Base-by-base conservation (phyloP, 2,329 filamentous ascomycete species). In the Alternaria sp. region DNA sequence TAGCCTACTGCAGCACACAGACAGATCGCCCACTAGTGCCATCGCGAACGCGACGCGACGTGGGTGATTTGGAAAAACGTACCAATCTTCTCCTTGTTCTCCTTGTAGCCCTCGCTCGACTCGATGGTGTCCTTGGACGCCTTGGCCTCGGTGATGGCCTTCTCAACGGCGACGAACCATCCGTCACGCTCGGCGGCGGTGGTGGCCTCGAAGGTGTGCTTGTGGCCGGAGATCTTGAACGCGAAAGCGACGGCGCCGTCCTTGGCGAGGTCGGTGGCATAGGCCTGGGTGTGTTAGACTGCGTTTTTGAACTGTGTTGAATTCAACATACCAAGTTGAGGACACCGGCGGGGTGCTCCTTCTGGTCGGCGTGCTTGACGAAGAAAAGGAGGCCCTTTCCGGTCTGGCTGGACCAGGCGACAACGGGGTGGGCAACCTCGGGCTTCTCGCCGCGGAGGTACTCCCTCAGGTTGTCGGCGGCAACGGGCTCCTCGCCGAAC, bases 321-420 rank as follows among this genome's bases (percentile, higher is more conserved):
- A 28, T 19, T 17, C 30, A 30, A 58, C 91, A 77, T 87, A 97
- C 93, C 80, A 97, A 84, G 82, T 93, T 92, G 81, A 98, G 90
- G 74, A 96, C 90, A 76, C 93, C 91, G 72, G 89, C 86, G 65
- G 95, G 94, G 63, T 87, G 87, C 69, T 88, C 85, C 89, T 96
- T 97, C 83, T 97, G 91, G 76, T 89, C 87, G 56, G 87, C 85
- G 82, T 92, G 90, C 89, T 95, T 93, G 82, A 91, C 90, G 82
- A 93, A 92, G 87, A 96, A 97, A 45, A 98, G 86, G 19, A 98
- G 91, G 78, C 96, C 96, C 86, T 97, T 97, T 81, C 95, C 95
- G 63, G 95, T 97, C 86, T 97, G 89, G 72, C 89, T 90, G 67
- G 95, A 93, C 93, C 96, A 97, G 36, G 96, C 91, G 72, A 89